Conservation (phyloP, 768 basidiomycete species). For the Tylopilus subfusipes region DNA sequence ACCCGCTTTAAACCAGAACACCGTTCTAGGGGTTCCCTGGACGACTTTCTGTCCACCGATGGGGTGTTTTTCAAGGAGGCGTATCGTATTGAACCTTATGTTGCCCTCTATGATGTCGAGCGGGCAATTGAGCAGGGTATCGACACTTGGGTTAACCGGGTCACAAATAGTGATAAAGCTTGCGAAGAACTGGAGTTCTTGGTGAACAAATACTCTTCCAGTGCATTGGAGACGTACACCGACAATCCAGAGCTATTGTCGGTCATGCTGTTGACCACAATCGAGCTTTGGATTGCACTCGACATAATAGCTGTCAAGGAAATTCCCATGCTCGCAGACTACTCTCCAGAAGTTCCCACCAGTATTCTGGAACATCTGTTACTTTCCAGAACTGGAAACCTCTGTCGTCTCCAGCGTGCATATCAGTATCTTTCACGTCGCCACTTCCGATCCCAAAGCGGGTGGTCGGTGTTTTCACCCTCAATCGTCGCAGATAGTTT, state of each 20-base stretch:
- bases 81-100: slow-evolving; percentile 5
- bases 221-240: slow-evolving; percentile 27
- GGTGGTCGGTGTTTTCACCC: slow-evolving; percentile 37
- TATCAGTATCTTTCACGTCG: slow-evolving; percentile 33
- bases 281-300: slow-evolving; percentile 48
- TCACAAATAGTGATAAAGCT: slow-evolving; percentile 17
- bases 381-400: slow-evolving; percentile 29
- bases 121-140: slow-evolving; percentile 29
- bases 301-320: slow-evolving; percentile 35
- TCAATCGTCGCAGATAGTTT: slow-evolving; percentile 24
- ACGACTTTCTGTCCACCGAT: slow-evolving; percentile 15
- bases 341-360: slow-evolving; percentile 43
- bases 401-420: slow-evolving; percentile 29
- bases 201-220: slow-evolving; percentile 24
- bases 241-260: slow-evolving; percentile 36
- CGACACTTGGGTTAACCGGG: slow-evolving; percentile 31
- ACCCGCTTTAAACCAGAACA: neutral
- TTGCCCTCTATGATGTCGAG: slow-evolving; percentile 39
- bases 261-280: slow-evolving; percentile 41
- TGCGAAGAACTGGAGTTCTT: slow-evolving; percentile 28
- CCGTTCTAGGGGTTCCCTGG: slow-evolving; percentile 9
- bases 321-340: slow-evolving; percentile 39
- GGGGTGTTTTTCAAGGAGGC: slow-evolving; percentile 14
- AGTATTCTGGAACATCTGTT: slow-evolving; percentile 41
- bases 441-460: slow-evolving; percentile 21